Base-by-base conservation (phyloP, 192 early-diverging fungal genomes). In the Mortierella antarctica region DNA sequence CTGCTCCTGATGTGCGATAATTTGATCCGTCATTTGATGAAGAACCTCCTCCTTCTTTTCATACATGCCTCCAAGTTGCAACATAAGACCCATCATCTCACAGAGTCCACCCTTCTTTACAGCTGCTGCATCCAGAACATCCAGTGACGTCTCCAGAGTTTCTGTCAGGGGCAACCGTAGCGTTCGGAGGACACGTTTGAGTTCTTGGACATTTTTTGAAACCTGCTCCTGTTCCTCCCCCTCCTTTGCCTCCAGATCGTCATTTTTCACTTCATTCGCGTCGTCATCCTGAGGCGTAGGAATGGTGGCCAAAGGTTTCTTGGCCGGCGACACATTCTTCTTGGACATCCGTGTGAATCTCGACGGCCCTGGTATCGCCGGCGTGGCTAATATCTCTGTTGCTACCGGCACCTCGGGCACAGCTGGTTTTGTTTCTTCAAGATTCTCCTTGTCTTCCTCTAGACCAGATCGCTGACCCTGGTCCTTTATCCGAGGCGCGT, bases 41-140 rank as follows among this genome's bases (percentile, higher is more conserved):
- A 80, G 67, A 17, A 80, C 77, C 53, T 80, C 70, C 15, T 72
- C 48, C 47, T 80, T 70, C 23, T 68, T 68, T 53, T 80, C 77
- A 42, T 66, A 68, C 65, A 67, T 71, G 39, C 47, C 49, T 5
- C 77, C 77, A 21, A 80, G 60, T 48, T 58, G 58, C 6, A 49
- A 47, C 8, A 72, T 11, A 2, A 80, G 17, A 2, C 21, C 39
- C 70, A 80, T 49, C 21, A 71, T 57, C 51, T 80, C 77, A n/a
- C 69, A 67, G 6, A 80, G 59, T 2, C 77, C 77, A 2, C 77
- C 77, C 15, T 58, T 67, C 40, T 72, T 66, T 1, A 72, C 45
- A 5, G 42, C 40, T 14, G 52, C 41, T 14, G 20, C 52, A 42
- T 60, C 59, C 57, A 80, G 39, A 21, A 20, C 21, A 14, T 72